These are phyloP conservation scores for Elaphomyces granulatus DNA, from an alignment of 495 filamentous ascomycete genomes.

Conservation along the genomic window DNA sequence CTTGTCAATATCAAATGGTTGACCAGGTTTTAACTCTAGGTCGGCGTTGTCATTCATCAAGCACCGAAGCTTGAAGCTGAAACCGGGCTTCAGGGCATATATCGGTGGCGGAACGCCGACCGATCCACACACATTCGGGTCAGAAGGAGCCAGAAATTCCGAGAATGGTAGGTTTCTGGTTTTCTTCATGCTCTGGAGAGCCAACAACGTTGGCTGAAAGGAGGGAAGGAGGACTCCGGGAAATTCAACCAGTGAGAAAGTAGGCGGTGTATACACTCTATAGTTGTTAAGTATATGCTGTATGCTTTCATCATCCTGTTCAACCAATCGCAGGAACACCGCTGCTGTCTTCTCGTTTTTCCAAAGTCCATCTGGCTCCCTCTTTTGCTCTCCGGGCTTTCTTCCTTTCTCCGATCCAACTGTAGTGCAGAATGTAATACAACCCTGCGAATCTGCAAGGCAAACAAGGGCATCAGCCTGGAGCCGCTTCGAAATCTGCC, in stretches of 20 bases:
- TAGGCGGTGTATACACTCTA: not conserved
- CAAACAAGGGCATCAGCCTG: conserved; percentile 45
- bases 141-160: conserved; percentile 37
- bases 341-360: conserved; percentile 6
- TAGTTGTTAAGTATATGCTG: conserved; percentile 17
- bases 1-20: conserved; percentile 6
- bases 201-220: conserved; percentile 51
- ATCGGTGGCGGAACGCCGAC: conserved; percentile 32
- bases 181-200: conserved; percentile 44
- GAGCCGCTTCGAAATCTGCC: conserved; percentile 41
- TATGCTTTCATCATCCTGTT: conserved; percentile 12
- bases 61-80: conserved; percentile 38
- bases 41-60: conserved; percentile 24
- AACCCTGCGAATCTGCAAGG: conserved; percentile 31
- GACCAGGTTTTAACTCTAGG: conserved; percentile 18
- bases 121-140: not conserved
- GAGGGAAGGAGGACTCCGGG: conserved; percentile 51
- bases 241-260: conserved; percentile 47
- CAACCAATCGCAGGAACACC: conserved; percentile 8
- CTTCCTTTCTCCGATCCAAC: conserved; percentile 12
- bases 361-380: conserved; percentile 12
- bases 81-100: conserved; percentile 37
- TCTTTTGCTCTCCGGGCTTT: conserved; percentile 6
- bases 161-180: conserved; percentile 42
- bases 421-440: conserved; percentile 41